Percentiles rank a stretch among this genome's conserved stretches.
These are phyloP conservation scores for Starmerella ratchasimensis DNA, from an alignment of 805 yeast genomes.

Conservation along the genomic window DNA sequence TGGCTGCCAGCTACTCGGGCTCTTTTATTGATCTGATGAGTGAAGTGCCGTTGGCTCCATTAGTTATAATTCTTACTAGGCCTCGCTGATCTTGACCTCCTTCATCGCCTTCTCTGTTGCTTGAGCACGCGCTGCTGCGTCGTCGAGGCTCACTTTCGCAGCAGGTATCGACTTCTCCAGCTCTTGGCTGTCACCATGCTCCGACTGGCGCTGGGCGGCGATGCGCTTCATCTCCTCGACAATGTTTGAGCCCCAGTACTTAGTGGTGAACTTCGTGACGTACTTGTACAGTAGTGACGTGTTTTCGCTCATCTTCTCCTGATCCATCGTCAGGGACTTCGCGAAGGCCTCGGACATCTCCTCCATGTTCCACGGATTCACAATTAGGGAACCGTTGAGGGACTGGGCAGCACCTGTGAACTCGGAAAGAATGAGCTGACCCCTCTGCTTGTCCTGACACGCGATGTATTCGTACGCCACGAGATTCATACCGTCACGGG, in stretches of 20 bases:
- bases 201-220: conserved; percentile 15
- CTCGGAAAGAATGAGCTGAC: conserved; percentile 78
- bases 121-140: conserved; percentile 4
- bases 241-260: conserved; percentile 94
- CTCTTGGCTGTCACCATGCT: background rate
- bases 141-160: background rate
- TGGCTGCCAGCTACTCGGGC: too few species aligned
- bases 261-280: conserved; percentile 85
- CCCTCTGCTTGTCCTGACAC: conserved; percentile 76
- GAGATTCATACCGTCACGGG: conserved; percentile 97
- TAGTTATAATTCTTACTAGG: too few species aligned
- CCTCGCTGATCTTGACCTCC: background rate
- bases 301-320: conserved; percentile 63
- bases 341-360: conserved; percentile 75
- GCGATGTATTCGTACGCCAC: conserved; percentile 95
- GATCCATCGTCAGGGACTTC: conserved; percentile 74
- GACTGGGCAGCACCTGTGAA: conserved; percentile 99
- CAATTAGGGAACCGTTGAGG: conserved; percentile 81
- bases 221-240: conserved; percentile 55
- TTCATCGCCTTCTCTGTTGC: conserved; percentile 10
- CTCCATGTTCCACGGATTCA: conserved; percentile 97
- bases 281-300: conserved; percentile 75
- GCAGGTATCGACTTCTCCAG: background rate
- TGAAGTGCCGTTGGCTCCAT: too few species aligned
- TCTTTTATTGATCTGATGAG: too few species aligned